Base-by-base conservation (phyloP, 2,329 filamentous ascomycete genomes). In the Fusarium brevicatenulatum region DNA sequence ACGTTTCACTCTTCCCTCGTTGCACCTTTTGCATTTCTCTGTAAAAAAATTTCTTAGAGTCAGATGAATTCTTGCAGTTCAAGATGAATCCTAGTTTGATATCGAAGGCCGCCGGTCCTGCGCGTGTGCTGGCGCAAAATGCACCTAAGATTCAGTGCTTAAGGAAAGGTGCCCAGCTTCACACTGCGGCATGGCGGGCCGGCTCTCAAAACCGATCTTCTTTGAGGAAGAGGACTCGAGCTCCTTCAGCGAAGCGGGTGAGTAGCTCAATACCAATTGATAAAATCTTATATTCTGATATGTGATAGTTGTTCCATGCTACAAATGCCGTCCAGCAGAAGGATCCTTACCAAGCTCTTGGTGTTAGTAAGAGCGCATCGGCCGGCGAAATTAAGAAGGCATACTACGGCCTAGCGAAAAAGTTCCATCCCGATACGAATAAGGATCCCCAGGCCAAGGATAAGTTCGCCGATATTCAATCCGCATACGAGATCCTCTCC, bases 361-460 rank as follows among this genome's bases (percentile, higher is more conserved):
- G 96, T 19, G 94, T 99, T 36, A 86, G 86, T 78, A 97, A 95
- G 81, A 88, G 84, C 70, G 94, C 96, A n/a, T 91, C 93, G 3
- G 85, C 94, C 7, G 86, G 90, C 67, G 95, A 98, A 40, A 98
- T 99, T 81, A 99, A 99, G 82, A 98, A 98, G 82, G 95, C 96
- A 7, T 99, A 99, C 86, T 99, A 99, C 81, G 94, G 95, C 56
- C 87, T 98, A 66, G 96, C 96, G 25, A 99, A 99, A 84, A 99
- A 98, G 80, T 99, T 91, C 81, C 96, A 99, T 79, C 96, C 96
- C 13, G 96, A 99, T 81, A 98, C 96, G 40, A 99, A 98, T 87
- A 98, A 98, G 82, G 96, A 98, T 76, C 82, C 93, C 6, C 88
- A 86, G n/a, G 95, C 96, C 40, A 98, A 98, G 81, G 96, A 98